phyloP scores from a whole-genome alignment of 2,329 filamentous ascomycete genomes.

The Cladosporium phlei region DNA sequence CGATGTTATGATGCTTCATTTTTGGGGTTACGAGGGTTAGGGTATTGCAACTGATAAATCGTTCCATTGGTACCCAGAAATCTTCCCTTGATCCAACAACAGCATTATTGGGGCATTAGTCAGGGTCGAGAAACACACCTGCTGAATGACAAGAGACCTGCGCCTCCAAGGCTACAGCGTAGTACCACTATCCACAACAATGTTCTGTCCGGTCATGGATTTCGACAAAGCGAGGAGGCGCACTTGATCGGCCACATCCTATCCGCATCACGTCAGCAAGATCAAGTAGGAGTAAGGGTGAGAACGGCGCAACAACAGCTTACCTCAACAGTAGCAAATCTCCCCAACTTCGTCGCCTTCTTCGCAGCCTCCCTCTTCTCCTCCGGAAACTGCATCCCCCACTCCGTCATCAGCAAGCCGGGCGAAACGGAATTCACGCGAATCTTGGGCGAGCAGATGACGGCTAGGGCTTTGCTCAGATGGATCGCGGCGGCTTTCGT shows the following conservation, averaged over 20 bases:
- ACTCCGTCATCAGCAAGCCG: conserved; percentile 45
- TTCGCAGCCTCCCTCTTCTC: conserved; percentile 40
- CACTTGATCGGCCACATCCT: conserved; percentile 53
- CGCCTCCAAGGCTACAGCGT: conserved; percentile 24
- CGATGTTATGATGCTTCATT: too few species aligned
- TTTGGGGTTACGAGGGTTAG: too few species aligned
- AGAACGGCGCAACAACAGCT: neutral
- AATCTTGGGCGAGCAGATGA: conserved; percentile 51
- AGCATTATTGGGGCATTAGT: too few species aligned
- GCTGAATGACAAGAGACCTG: too few species aligned
- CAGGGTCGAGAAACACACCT: too few species aligned
- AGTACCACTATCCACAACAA: conserved; percentile 46
- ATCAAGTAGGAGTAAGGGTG: neutral
- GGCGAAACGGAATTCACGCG: conserved; percentile 58
- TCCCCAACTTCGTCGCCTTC: conserved; percentile 43
- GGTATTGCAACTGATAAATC: too few species aligned
- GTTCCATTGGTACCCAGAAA: too few species aligned
- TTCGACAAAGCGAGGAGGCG: conserved; percentile 46
- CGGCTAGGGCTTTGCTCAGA: conserved; percentile 51
- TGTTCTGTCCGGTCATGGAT: conserved; percentile 51
- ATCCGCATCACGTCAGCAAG: conserved; percentile 14
- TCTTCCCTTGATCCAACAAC: too few species aligned
- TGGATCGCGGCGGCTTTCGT: conserved; percentile 45
- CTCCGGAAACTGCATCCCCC: conserved; percentile 46
- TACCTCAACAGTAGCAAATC: conserved; percentile 52